Base-by-base conservation (phyloP, 2,329 filamentous ascomycete genomes). In the Microsporum audouinii region DNA sequence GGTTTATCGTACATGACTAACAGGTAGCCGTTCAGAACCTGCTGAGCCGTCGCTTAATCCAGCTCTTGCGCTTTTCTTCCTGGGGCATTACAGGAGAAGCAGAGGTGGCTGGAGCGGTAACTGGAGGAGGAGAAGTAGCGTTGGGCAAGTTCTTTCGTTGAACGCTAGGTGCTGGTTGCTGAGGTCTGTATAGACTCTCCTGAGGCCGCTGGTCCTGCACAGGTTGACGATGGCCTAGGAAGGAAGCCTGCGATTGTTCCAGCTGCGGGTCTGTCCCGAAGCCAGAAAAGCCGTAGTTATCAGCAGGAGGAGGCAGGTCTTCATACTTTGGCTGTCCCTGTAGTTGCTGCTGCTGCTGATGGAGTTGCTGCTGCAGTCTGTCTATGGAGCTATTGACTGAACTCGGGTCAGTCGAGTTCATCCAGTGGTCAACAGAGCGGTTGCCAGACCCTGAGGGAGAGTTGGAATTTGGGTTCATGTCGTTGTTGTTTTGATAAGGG, bases 351-450 rank as follows among this genome's bases (percentile, higher is more conserved):
- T 8, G 27, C 65, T 72, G 66, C 66, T 69, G 68, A 58, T 72
- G 65, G 60, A 68, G 69, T 55, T 73, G 71, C 58, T 85, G 82
- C 62, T 80, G 77, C 29, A 85, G 78, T 64, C 89, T 86, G 71
- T 96, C 89, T 67, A 95, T 84, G 1, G 90, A 95, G 76, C 89
- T 95, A 76, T 95, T 95, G 71, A 96, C 88, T 70, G 91, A 96
- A 76, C 88, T 94, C 77, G 89, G 91, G 71, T 96, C 91, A 63
- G 90, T 95, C 65, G 87, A 86, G 73, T 94, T 91, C 61, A 85
- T 86, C 70, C 83, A 86, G 10, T 85, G 85, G 62, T 96, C 91
- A 59, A 79, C 78, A 60, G 78, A 84, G 65, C 86, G 84, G 66
- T 84, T 88, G 57, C 85, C 88, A 69, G 85, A 88, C 27, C 85